These are phyloP conservation scores for Chrysophaeum taylorii DNA, from an alignment of 352 stramenopile genomes.

Conservation along the genomic window DNA sequence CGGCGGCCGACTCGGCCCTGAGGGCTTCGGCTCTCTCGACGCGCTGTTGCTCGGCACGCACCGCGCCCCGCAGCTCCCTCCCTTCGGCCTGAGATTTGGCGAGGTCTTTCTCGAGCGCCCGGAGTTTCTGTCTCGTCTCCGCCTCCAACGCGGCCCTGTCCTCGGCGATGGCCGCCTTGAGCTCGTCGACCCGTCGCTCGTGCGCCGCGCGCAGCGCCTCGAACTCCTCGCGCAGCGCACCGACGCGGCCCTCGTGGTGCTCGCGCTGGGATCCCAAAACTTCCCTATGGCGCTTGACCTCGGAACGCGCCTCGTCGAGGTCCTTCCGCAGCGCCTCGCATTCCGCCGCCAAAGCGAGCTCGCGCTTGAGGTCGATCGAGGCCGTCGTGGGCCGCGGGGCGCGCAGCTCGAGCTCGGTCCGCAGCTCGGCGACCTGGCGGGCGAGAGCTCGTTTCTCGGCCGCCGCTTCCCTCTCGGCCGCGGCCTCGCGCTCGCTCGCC, in stretches of 20 bases:
- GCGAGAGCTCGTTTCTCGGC: not conserved
- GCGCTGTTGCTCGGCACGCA: too few relatives aligned
- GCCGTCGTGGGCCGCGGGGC: not conserved
- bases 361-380: not conserved
- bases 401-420: not conserved
- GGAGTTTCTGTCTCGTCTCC: too few relatives aligned
- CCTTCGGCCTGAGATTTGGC: too few relatives aligned
- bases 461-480: not conserved
- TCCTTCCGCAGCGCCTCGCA: not conserved
- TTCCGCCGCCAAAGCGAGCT: not conserved
- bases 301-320: not conserved
- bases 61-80: too few relatives aligned
- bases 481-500: not conserved
- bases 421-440: not conserved
- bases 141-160: too few relatives aligned
- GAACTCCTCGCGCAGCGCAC: not conserved
- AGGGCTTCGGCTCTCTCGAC: too few relatives aligned
- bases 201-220: slow-evolving; percentile 1
- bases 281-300: too few relatives aligned
- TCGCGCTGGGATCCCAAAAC: too few relatives aligned
- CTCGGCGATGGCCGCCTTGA: too few relatives aligned
- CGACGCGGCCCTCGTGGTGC: not conserved
- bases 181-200: not conserved
- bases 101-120: too few relatives aligned
- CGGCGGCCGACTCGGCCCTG: too few relatives aligned